Conservation (phyloP, 2,329 filamentous ascomycete species). For the Trichoderma arundinaceum region DNA sequence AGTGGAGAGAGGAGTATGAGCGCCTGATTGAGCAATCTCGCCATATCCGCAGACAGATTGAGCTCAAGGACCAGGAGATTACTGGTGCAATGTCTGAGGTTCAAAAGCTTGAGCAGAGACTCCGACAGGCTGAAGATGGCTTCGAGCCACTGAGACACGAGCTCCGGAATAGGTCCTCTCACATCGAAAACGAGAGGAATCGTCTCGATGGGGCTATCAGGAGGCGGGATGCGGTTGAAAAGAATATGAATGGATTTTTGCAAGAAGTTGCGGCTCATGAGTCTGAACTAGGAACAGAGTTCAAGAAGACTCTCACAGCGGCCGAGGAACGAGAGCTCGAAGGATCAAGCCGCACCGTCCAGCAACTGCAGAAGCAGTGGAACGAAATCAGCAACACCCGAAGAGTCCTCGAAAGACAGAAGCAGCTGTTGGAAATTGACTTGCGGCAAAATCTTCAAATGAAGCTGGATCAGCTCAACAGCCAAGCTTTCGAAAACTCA, state of each 20-base stretch:
- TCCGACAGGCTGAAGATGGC: slow-evolving; percentile 78
- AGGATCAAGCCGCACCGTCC: slow-evolving; percentile 68
- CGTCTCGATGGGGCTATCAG: slow-evolving; percentile 72
- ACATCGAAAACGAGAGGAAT: slow-evolving; percentile 74
- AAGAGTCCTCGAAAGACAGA: slow-evolving; percentile 78
- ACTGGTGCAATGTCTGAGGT: slow-evolving; percentile 83
- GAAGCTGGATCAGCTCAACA: slow-evolving; percentile 83
- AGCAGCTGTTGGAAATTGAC: slow-evolving; percentile 83
- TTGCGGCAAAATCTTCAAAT: slow-evolving; percentile 87
- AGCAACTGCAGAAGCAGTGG: slow-evolving; percentile 77
- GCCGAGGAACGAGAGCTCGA: slow-evolving; percentile 86
- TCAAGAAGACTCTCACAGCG: slow-evolving; percentile 84
- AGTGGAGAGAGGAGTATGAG: slow-evolving; percentile 77
- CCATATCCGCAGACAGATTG: slow-evolving; percentile 72
- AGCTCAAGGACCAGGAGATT: slow-evolving; percentile 84
- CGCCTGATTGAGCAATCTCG: slow-evolving; percentile 65
- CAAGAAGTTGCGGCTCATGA: slow-evolving; percentile 79
- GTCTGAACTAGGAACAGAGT: slow-evolving; percentile 80
- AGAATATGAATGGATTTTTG: slow-evolving; percentile 75
- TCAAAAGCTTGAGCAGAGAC: slow-evolving; percentile 80
- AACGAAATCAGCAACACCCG: slow-evolving; percentile 75
- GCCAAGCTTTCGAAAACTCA: slow-evolving; percentile 71
- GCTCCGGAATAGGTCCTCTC: slow-evolving; percentile 73
- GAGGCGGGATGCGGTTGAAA: slow-evolving; percentile 71
- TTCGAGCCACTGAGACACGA: slow-evolving; percentile 82